phyloP scores from a whole-genome alignment of 2,329 filamentous ascomycete genomes.

The Arthrinium phaeospermum region DNA sequence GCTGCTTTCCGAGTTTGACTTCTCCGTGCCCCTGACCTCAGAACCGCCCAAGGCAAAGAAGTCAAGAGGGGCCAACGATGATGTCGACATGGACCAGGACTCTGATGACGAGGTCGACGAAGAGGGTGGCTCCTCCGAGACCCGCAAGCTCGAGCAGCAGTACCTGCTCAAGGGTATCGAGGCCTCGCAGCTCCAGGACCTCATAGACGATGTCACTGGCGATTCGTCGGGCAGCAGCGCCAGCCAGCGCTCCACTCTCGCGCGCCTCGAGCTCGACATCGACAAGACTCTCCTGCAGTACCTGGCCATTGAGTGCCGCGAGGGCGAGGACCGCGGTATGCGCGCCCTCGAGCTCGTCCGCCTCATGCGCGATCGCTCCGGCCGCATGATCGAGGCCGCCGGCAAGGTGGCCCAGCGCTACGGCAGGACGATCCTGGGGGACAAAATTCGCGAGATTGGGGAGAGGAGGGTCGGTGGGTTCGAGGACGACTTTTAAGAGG shows the following conservation, averaged over 20 bases:
- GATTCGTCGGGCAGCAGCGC: slow-evolving; percentile 48
- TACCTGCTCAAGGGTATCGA: slow-evolving; percentile 78
- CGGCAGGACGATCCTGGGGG: slow-evolving; percentile 76
- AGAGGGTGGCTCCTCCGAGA: slow-evolving; percentile 46
- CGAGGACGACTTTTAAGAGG: slow-evolving; percentile 51
- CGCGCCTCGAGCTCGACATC: slow-evolving; percentile 78
- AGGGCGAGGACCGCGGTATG: slow-evolving; percentile 93
- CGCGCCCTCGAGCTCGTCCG: slow-evolving; percentile 89
- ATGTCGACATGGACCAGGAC: slow-evolving; percentile 39
- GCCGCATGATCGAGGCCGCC: slow-evolving; percentile 90
- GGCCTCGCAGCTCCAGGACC: slow-evolving; percentile 76
- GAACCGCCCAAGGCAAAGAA: slow-evolving; percentile 44
- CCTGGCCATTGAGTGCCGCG: slow-evolving; percentile 86
- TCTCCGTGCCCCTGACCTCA: slow-evolving; percentile 79
- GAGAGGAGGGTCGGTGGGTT: slow-evolving; percentile 67
- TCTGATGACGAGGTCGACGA: slow-evolving; percentile 41
- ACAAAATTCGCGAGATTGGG: slow-evolving; percentile 88
- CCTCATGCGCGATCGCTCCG: slow-evolving; percentile 82
- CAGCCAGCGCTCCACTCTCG: slow-evolving; percentile 68
- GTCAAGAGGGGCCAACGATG: slow-evolving; percentile 38
- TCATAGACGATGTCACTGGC: slow-evolving; percentile 70
- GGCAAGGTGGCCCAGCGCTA: slow-evolving; percentile 89
- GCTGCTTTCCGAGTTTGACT: slow-evolving; percentile 90
- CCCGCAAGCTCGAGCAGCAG: slow-evolving; percentile 75
- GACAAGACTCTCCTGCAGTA: slow-evolving; percentile 92